These are phyloP conservation scores for Radiomyces spectabilis DNA, from an alignment of 192 early-diverging fungal species.

Conservation along the genomic window DNA sequence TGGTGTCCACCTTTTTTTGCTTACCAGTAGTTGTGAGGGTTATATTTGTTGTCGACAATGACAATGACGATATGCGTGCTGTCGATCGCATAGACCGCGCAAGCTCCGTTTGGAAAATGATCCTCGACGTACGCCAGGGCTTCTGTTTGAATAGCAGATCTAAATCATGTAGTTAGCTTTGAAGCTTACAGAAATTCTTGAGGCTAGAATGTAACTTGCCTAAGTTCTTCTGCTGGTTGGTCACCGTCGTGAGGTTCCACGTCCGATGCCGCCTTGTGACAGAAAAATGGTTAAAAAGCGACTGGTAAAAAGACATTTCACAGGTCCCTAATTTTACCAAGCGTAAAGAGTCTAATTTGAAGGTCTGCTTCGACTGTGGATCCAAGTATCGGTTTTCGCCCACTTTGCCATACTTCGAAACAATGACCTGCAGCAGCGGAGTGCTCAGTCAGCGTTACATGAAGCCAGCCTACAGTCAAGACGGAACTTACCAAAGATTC, in stretches of 20 bases:
- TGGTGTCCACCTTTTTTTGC: neutral
- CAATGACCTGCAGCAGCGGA: constrained; percentile 60
- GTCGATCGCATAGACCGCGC: constrained; percentile 55
- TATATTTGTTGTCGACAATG: constrained; percentile 90
- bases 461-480: neutral
- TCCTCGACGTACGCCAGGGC: constrained; percentile 57
- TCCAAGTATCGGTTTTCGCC: constrained; percentile 65
- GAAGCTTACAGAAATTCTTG: neutral
- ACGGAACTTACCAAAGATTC: constrained; percentile 42
- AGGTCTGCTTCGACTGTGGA: constrained; percentile 60
- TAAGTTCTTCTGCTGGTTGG: neutral
- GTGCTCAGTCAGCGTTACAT: neutral
- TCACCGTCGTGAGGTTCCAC: neutral
- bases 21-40: constrained; percentile 89
- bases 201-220: neutral
- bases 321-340: too few relatives aligned
- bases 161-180: neutral
- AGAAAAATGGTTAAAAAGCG: neutral
- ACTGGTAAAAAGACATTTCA: neutral
- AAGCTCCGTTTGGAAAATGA: constrained; percentile 73
- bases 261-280: neutral
- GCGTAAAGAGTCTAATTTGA: constrained; percentile 77
- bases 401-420: constrained; percentile 67
- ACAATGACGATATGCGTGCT: constrained; percentile 42
- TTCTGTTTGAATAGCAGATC: constrained; percentile 25